Conservation (phyloP, 768 basidiomycete genomes). For the Cubamyces sp. region DNA sequence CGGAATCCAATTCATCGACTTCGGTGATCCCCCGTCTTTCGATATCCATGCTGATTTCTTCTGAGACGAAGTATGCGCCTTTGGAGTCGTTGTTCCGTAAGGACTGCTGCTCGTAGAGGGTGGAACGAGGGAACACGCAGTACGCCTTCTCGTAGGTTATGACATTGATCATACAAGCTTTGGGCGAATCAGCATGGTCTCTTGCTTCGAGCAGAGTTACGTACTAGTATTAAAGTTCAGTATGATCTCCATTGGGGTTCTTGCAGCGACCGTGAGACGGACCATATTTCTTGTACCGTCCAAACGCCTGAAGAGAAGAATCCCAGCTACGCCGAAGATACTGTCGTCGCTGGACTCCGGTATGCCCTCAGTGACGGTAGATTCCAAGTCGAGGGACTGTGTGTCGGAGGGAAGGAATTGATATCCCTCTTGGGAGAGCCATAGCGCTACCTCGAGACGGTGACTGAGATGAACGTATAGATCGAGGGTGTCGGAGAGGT, state of each 20-base stretch:
- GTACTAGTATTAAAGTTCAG: constrained; percentile 51
- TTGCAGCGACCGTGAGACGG: constrained; percentile 43
- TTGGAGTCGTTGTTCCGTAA: constrained; percentile 18
- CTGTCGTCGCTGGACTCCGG: constrained; percentile 19
- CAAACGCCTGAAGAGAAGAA: constrained; percentile 37
- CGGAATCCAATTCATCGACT: background rate
- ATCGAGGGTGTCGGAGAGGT: background rate
- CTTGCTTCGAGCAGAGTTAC: too few relatives aligned
- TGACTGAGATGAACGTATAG: background rate
- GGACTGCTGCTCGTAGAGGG: constrained; percentile 39
- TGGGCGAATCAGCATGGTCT: background rate
- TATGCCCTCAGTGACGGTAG: background rate
- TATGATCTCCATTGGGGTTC: constrained; percentile 42
- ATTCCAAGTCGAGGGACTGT: constrained; percentile 29
- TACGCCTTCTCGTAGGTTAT: constrained; percentile 47
- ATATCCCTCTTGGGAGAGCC: constrained; percentile 42
- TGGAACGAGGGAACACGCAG: constrained; percentile 45
- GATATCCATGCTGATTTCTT: too few relatives aligned
- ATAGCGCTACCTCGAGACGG: constrained; percentile 26
- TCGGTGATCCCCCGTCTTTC: background rate
- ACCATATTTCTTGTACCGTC: constrained; percentile 30
- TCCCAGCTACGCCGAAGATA: constrained; percentile 32
- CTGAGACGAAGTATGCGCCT: background rate
- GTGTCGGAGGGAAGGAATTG: constrained; percentile 27
- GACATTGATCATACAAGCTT: constrained; percentile 49